These are phyloP conservation scores for Aspergillus sp. DNA, from an alignment of 2,329 filamentous ascomycete genomes.

Conservation along the genomic window DNA sequence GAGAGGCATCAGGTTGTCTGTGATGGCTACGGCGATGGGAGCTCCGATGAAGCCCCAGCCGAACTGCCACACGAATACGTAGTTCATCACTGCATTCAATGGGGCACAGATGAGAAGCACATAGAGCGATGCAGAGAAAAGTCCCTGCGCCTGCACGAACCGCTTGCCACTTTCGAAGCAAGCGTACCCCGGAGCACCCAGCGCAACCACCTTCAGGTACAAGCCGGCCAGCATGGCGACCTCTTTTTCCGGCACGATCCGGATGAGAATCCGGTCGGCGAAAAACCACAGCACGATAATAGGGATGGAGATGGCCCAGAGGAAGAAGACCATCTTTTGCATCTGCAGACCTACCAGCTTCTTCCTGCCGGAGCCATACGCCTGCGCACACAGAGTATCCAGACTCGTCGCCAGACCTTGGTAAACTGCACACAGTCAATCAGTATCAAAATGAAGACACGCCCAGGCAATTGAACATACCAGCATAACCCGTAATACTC, in stretches of 20 bases:
- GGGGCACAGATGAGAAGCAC: conserved; percentile 81
- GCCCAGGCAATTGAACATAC: conserved; percentile 9
- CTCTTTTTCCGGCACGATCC: conserved; percentile 70
- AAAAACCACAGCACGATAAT: conserved; percentile 72
- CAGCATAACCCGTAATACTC: conserved; percentile 71
- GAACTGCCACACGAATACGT: conserved; percentile 71
- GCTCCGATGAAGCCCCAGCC: conserved; percentile 74
- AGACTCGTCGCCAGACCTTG: conserved; percentile 86
- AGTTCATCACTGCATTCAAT: conserved; percentile 78
- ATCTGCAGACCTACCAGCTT: conserved; percentile 83
- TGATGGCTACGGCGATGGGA: conserved; percentile 74
- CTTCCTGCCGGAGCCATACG: conserved; percentile 87
- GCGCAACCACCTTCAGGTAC: conserved; percentile 70
- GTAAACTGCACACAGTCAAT: conserved; percentile 53
- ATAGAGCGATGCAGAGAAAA: conserved; percentile 82
- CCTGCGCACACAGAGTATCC: conserved; percentile 90
- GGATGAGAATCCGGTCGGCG: conserved; percentile 64
- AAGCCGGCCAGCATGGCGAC: conserved; percentile 71
- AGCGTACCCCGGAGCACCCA: conserved; percentile 74
- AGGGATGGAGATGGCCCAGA: conserved; percentile 71
- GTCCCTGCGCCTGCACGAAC: conserved; percentile 81
- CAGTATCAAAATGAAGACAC: background rate
- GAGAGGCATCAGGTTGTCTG: conserved; percentile 72
- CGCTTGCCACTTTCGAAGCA: conserved; percentile 80
- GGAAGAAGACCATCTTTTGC: conserved; percentile 78